phyloP scores from a whole-genome alignment of 2,329 filamentous ascomycete genomes.

The Sclerotinia sclerotiorum region DNA sequence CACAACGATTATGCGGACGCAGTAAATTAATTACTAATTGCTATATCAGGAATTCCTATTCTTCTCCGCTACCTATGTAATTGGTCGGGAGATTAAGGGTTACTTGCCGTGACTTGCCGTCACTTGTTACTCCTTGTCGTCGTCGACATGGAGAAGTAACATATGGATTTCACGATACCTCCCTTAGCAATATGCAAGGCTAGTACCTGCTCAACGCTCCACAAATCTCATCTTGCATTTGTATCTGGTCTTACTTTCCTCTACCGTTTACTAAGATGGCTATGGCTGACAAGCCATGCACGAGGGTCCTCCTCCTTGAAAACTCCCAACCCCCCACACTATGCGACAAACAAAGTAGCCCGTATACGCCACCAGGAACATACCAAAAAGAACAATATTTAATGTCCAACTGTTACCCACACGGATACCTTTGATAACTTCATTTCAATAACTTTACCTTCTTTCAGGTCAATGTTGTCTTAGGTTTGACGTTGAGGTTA shows the following conservation, averaged over 20 bases:
- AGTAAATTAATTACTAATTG: conserved; percentile 6
- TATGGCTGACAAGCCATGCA: conserved; percentile 27
- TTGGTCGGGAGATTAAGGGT: background rate
- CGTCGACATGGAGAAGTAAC: conserved; percentile 1
- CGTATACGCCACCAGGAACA: conserved; percentile 22
- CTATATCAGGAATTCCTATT: background rate
- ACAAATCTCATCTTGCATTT: conserved; percentile 23
- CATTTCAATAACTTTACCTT: conserved; percentile 1
- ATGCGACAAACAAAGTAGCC: conserved; percentile 11
- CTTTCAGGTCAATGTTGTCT: background rate
- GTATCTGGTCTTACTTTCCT: conserved; percentile 4
- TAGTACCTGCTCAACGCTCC: conserved; percentile 14
- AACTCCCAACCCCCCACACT: conserved; percentile 30
- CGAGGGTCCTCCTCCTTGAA: conserved; percentile 29
- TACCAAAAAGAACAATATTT: conserved; percentile 17
- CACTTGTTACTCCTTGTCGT: background rate
- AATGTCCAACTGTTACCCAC: conserved; percentile 12
- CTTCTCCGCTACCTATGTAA: background rate
- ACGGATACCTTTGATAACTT: background rate
- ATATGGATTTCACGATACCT: conserved; percentile 13
- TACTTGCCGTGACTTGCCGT: background rate
- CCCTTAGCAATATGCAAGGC: conserved; percentile 1
- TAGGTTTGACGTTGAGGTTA: background rate
- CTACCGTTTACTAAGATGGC: conserved; percentile 4
- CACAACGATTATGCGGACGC: background rate